A percentile compares a stretch with the other conserved stretches of the same genome.
These are phyloP conservation scores for Solanum hybrid DNA, from an alignment of 305 asterid species.

Conservation along the genomic window DNA sequence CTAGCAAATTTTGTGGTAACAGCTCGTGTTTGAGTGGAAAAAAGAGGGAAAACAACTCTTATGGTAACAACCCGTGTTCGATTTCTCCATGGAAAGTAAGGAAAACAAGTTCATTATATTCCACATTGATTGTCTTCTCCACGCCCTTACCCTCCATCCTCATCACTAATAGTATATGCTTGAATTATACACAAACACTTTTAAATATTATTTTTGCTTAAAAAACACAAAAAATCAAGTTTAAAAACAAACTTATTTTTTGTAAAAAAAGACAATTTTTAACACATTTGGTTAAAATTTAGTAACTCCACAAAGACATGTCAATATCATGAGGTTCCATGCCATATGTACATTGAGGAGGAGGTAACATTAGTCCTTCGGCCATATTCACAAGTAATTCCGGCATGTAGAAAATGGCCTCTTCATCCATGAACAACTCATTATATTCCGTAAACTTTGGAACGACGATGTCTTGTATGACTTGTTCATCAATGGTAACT, in stretches of 20 bases:
- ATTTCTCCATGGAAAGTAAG: too few relatives aligned
- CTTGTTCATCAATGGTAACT: too few relatives aligned
- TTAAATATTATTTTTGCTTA: background rate
- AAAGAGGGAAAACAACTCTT: too few relatives aligned
- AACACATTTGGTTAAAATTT: background rate
- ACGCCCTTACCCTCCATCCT: background rate
- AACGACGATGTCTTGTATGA: too few relatives aligned
- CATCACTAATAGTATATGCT: background rate
- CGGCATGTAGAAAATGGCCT: slow-evolving; percentile 45
- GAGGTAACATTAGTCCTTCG: slow-evolving; percentile 64
- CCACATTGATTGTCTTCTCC: too few relatives aligned
- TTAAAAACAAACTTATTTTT: too few relatives aligned
- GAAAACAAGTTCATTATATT: background rate
- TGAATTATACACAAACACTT: too few relatives aligned
- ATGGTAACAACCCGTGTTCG: too few relatives aligned
- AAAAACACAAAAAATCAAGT: background rate
- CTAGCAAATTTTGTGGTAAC: background rate
- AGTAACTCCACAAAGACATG: slow-evolving; percentile 46
- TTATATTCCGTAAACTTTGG: background rate
- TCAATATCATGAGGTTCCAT: slow-evolving; percentile 13
- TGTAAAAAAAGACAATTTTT: too few relatives aligned
- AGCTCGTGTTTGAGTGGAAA: background rate
- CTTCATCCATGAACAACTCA: slow-evolving; percentile 35
- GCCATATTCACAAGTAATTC: slow-evolving; percentile 49
- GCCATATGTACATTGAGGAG: slow-evolving; percentile 12